Evolutionary conservation across 192 early-diverging fungal species (phyloP).

Genomic region (Backusella tuberculispora): DNA sequence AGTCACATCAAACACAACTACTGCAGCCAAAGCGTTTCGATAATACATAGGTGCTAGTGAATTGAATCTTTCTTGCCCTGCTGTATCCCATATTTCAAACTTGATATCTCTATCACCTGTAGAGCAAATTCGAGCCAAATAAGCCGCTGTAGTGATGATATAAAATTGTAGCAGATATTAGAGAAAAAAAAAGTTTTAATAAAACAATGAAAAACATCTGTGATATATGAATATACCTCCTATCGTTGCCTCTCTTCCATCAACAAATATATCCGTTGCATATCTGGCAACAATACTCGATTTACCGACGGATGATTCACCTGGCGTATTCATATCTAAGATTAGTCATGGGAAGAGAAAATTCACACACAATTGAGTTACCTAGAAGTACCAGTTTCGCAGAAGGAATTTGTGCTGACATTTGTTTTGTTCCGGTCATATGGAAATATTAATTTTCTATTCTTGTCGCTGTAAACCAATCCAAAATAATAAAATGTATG

Average conservation of each 20-base stretch:
- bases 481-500: background rate
- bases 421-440: conserved; percentile 1
- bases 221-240: conserved; percentile 58
- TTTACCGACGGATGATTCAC: conserved; percentile 97
- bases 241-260: conserved; percentile 98
- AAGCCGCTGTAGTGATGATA: conserved; percentile 59
- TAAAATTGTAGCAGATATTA: background rate
- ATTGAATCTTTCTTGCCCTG: conserved; percentile 98
- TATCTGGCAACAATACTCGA: conserved; percentile 94
- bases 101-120: conserved; percentile 85
- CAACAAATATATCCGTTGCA: conserved; percentile 92
- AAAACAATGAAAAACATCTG: too few relatives aligned
- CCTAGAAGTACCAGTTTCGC: conserved; percentile 96
- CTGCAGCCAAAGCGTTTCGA: conserved; percentile 94
- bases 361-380: conserved; percentile 23
- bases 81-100: conserved; percentile 92
- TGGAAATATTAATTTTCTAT: conserved; percentile 5
- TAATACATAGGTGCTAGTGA: conserved; percentile 94
- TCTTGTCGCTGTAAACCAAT: background rate
- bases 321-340: conserved; percentile 35
- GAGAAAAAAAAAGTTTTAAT: too few relatives aligned
- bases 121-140: conserved; percentile 92
- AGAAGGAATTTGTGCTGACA: conserved; percentile 76
- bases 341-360: background rate
- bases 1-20: conserved; percentile 97